Percentiles rank a stretch among this genome's conserved stretches.
Conservation (phyloP, 2,329 filamentous ascomycete species). For the Fusarium goolgardi region DNA sequence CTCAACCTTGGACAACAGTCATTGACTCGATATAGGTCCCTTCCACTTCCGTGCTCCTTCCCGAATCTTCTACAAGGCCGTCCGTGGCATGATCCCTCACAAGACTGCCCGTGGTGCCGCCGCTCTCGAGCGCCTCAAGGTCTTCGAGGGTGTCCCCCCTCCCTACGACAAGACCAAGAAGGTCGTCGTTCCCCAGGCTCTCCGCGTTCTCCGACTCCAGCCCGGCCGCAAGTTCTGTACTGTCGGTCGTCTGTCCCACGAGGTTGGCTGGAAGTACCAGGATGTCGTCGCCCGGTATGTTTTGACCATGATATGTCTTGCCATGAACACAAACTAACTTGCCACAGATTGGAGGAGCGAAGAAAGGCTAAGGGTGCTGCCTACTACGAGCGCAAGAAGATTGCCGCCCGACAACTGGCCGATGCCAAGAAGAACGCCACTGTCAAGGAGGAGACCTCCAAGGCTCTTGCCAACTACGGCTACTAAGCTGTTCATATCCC, state of each 20-base stretch:
- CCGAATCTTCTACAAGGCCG: conserved; percentile 99
- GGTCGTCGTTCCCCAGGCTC: conserved; percentile 98
- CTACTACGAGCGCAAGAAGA: conserved; percentile 99
- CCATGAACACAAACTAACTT: conserved; percentile 32
- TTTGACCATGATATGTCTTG: background rate
- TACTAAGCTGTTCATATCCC: conserved; percentile 72
- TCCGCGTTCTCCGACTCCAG: conserved; percentile 95
- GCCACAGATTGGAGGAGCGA: conserved; percentile 91
- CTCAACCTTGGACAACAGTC: conserved; percentile 49
- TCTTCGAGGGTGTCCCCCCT: conserved; percentile 98
- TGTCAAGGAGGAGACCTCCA: conserved; percentile 86
- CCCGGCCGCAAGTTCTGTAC: conserved; percentile 99
- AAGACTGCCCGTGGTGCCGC: conserved; percentile 98
- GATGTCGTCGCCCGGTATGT: conserved; percentile 97
- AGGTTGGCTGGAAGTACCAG: conserved; percentile 99
- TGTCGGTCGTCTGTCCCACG: conserved; percentile 95
- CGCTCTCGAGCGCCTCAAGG: conserved; percentile 98
- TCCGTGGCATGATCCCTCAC: conserved; percentile 99
- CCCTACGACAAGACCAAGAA: conserved; percentile 99
- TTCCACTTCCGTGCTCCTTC: conserved; percentile 99
- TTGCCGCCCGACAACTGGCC: conserved; percentile 86
- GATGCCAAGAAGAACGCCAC: conserved; percentile 93
- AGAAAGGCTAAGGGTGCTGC: conserved; percentile 99
- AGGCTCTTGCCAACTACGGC: conserved; percentile 89
- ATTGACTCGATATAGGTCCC: conserved; percentile 72